Base-by-base conservation (phyloP, 108 stramenopile genomes). In the Skeletonema menzelii region DNA sequence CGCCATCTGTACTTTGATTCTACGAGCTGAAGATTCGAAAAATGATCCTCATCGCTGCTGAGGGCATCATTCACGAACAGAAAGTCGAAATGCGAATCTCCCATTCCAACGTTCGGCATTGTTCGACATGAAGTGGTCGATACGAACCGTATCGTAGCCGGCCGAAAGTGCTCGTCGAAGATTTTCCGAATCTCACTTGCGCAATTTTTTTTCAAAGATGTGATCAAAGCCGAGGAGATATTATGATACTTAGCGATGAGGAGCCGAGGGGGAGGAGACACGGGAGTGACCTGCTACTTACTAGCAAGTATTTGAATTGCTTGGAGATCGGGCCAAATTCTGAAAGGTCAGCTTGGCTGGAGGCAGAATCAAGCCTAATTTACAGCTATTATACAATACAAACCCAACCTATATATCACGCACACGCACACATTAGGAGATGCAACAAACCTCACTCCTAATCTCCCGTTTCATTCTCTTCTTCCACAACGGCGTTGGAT, bases 391-490 rank as follows among this genome's bases (percentile, higher is more conserved):
- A 42, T 15, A 15, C 15, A 15, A 15, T 15, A 40, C 8, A 40
- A 13, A 15, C 14, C 38, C 14, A 14, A 40, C 13, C 38, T 40
- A 15, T 15, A 0, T 8, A 15, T 37, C 35, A 11, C n/a, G n/a
- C n/a, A n/a, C n/a, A n/a, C 14, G 3, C 14, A 11, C 11, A 19
- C 46, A 19, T 53, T 22, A 53, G 0, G 71, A 72, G 27, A 77
- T 73, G 28, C 44, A 67, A 31, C 77, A 77, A n/a, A 66, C 77
- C 34, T 77, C 72, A 30, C 65, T 66, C 66, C 35, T 77, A 10
- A 72, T 67, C 28, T 67, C 72, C 37, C 66, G 49, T 22, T 53
- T 22, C 24, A 53, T 31, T 46, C 59, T 35, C 8, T 20, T 35
- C 19, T 75, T 53, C 66, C 61, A 68, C 10, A 2, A 14, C 31